Evolutionary conservation across 108 stramenopile genomes (phyloP).

Genomic region (Aurantiochytrium sp.): DNA sequence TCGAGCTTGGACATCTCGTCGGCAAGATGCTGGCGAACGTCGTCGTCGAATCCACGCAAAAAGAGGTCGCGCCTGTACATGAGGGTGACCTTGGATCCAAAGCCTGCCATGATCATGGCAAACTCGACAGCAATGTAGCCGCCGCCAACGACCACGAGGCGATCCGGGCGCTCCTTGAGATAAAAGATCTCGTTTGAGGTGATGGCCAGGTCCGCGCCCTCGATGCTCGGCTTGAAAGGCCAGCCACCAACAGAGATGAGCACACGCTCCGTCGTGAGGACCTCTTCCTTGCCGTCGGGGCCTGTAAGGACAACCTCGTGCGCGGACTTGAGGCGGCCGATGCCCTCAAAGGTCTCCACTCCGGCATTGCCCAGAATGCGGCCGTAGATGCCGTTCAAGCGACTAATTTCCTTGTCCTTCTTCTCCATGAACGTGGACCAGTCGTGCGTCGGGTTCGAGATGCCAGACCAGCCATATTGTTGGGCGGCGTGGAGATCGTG

Average conservation of each 20-base stretch:
- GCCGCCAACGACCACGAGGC: constrained; percentile 84
- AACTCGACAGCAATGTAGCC: constrained; percentile 94
- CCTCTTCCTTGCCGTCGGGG: constrained; percentile 33
- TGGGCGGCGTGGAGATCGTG: constrained; percentile 19
- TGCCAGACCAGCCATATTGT: constrained; percentile 50
- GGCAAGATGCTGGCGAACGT: constrained; percentile 38
- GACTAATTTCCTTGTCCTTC: constrained; percentile 71
- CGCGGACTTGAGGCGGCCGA: constrained; percentile 7
- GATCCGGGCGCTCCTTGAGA: constrained; percentile 65
- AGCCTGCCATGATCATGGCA: constrained; percentile 72
- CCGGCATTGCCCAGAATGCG: constrained; percentile 44
- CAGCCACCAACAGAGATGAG: constrained; percentile 81
- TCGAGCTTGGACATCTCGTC: constrained; percentile 60
- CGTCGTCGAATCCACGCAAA: constrained; percentile 68
- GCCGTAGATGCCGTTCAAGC: constrained; percentile 75
- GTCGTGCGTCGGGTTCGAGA: constrained; percentile 43
- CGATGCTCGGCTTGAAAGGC: constrained; percentile 59
- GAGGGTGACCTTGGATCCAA: constrained; percentile 71
- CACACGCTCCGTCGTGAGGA: constrained; percentile 51
- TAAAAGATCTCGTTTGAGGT: constrained; percentile 85
- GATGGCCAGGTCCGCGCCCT: constrained; percentile 65
- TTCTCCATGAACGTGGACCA: constrained; percentile 66
- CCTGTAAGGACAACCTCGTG: constrained; percentile 32
- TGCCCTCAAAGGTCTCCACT: neutral
- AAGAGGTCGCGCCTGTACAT: constrained; percentile 52